Evolutionary conservation across 2,329 filamentous ascomycete genomes (phyloP).

Genomic region (Aspergillus novofumigatus): DNA sequence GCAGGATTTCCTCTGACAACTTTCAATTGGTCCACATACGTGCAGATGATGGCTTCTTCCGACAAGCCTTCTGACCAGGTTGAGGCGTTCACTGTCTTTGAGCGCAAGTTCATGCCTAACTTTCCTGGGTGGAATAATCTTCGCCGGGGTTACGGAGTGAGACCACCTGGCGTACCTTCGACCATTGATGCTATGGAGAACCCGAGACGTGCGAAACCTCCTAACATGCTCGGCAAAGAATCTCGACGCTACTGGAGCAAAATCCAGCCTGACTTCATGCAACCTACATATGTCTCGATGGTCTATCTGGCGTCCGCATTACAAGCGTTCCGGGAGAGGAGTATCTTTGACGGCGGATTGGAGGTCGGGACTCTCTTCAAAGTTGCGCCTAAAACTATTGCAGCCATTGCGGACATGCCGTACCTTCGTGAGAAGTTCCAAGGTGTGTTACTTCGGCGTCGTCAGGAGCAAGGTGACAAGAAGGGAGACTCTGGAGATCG

Average conservation of each 20-base stretch:
- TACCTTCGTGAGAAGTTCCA: slow-evolving; percentile 39
- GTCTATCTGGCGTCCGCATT: slow-evolving; percentile 41
- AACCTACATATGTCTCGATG: slow-evolving; percentile 43
- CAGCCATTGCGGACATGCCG: slow-evolving; percentile 36
- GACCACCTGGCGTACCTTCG: slow-evolving; percentile 25
- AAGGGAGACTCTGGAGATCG: slow-evolving; percentile 5
- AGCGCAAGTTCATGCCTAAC: slow-evolving; percentile 69
- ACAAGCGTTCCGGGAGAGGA: slow-evolving; percentile 32
- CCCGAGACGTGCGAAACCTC: slow-evolving; percentile 16
- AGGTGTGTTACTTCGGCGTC: slow-evolving; percentile 35
- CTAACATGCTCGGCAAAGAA: slow-evolving; percentile 27
- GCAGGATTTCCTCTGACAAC: slow-evolving; percentile 71
- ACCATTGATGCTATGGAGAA: slow-evolving; percentile 32
- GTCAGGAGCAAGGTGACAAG: slow-evolving; percentile 21
- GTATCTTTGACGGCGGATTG: slow-evolving; percentile 29
- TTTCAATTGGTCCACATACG: slow-evolving; percentile 74
- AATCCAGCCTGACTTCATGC: slow-evolving; percentile 37
- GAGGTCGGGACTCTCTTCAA: slow-evolving; percentile 26
- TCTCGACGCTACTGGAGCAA: slow-evolving; percentile 32
- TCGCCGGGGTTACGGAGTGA: slow-evolving; percentile 28
- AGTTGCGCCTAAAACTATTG: slow-evolving; percentile 34
- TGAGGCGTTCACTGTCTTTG: slow-evolving; percentile 67
- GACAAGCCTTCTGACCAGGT: slow-evolving; percentile 52
- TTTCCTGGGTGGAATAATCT: slow-evolving; percentile 68
- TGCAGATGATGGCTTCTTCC: slow-evolving; percentile 62